Percentiles rank a stretch among this genome's conserved stretches.
Evolutionary conservation across 345 rosid genomes (phyloP).

Genomic region (sweet orange (Citrus sinensis)): DVS_A1.0 CM039165.1:37987501-37988000

Average conservation of each 20-base stretch:
- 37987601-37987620: slow-evolving; percentile 41
- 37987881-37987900: background rate
- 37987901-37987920: background rate
- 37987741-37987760: slow-evolving; percentile 68
- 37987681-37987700: slow-evolving; percentile 55
- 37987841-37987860: background rate
- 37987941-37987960: background rate
- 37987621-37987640: slow-evolving; percentile 63
- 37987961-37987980: background rate
- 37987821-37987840: background rate
- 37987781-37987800: background rate
- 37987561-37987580: slow-evolving; percentile 54
- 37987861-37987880: background rate
- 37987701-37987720: slow-evolving; percentile 86
- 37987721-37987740: slow-evolving; percentile 63
- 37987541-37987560: slow-evolving; percentile 60
- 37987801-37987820: background rate
- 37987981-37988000: background rate
- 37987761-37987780: slow-evolving; percentile 39
- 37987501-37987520: slow-evolving; percentile 73
- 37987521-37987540: slow-evolving; percentile 44
- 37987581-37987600: slow-evolving; percentile 70
- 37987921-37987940: background rate
- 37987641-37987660: slow-evolving; percentile 64
- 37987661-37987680: slow-evolving; percentile 49